Conservation (phyloP, 768 basidiomycete species). For the Rubroboletus satanas region DNA sequence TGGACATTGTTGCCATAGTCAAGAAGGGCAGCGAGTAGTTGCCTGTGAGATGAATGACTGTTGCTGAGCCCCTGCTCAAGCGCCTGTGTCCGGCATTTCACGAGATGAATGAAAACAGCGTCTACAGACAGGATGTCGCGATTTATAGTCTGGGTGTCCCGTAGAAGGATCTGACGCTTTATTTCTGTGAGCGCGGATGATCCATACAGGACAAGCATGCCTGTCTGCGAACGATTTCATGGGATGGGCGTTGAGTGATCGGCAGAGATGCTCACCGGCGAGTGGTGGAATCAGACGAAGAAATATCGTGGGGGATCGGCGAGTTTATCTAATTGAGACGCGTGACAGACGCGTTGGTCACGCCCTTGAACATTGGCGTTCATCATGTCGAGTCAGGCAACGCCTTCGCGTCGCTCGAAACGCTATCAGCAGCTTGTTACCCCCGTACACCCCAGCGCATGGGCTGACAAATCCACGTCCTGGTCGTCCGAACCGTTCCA, state of each 20-base stretch:
- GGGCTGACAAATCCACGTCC: conserved; percentile 24
- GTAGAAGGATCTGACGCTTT: conserved; percentile 65
- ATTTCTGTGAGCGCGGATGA: conserved; percentile 70
- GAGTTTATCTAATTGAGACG: conserved; percentile 11
- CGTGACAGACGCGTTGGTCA: conserved; percentile 23
- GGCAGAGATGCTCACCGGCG: conserved; percentile 7
- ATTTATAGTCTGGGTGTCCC: conserved; percentile 48
- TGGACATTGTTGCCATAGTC: conserved; percentile 79
- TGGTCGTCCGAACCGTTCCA: conserved; percentile 28
- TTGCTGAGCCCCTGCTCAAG: conserved; percentile 47
- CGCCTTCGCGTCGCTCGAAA: conserved; percentile 37
- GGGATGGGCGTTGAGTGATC: neutral
- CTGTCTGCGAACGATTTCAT: conserved; percentile 6
- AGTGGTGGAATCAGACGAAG: conserved; percentile 4
- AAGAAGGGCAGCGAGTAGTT: conserved; percentile 66
- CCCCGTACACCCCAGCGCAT: conserved; percentile 24
- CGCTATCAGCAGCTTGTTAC: conserved; percentile 34
- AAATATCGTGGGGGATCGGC: neutral
- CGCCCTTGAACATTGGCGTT: neutral
- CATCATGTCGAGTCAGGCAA: conserved; percentile 20
- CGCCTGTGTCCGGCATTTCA: conserved; percentile 52
- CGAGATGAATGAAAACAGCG: conserved; percentile 81
- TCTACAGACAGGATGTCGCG: conserved; percentile 66
- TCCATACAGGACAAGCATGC: conserved; percentile 80
- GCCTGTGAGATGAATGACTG: conserved; percentile 40